A percentile compares a stretch with the other conserved stretches of the same genome.
These are phyloP conservation scores for Echites panduratus DNA, from an alignment of 257 asterid genomes.

Conservation along the genomic window DNA sequence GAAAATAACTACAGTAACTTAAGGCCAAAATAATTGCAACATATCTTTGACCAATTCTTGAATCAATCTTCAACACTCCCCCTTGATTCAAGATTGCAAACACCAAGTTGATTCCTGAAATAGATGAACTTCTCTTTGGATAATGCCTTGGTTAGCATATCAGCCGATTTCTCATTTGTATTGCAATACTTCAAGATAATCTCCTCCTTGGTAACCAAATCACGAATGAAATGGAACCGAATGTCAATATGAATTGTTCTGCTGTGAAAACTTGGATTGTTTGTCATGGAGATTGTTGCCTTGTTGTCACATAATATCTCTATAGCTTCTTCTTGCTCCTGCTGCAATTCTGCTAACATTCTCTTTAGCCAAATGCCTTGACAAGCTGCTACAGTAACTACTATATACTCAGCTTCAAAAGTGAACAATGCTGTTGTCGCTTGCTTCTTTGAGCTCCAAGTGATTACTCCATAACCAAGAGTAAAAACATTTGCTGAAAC, in stretches of 20 bases:
- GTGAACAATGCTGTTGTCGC: background rate
- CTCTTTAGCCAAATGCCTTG: constrained; percentile 4
- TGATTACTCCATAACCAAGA: constrained; percentile 2
- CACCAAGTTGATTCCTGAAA: no score
- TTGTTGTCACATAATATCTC: constrained; percentile 9
- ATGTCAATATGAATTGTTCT: constrained; percentile 9
- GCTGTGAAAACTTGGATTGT: constrained; percentile 7
- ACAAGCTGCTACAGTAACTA: background rate
- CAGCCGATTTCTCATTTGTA: background rate
- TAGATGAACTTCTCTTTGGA: no score
- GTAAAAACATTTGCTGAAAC: background rate
- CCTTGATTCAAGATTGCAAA: no score
- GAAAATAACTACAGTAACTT: no score
- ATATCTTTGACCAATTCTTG: no score
- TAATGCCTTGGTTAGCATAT: background rate
- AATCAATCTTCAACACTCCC: no score
- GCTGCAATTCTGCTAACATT: background rate
- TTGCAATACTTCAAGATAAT: background rate
- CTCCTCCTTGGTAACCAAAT: no score
- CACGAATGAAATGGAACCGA: background rate
- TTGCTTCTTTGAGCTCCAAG: no score
- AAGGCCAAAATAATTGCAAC: no score
- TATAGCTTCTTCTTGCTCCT: background rate
- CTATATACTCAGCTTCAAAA: constrained; percentile 3
- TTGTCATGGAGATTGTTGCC: no score